These are phyloP conservation scores for Pelagophyceae sp. DNA, from an alignment of 352 stramenopile genomes.

Conservation along the genomic window DNA sequence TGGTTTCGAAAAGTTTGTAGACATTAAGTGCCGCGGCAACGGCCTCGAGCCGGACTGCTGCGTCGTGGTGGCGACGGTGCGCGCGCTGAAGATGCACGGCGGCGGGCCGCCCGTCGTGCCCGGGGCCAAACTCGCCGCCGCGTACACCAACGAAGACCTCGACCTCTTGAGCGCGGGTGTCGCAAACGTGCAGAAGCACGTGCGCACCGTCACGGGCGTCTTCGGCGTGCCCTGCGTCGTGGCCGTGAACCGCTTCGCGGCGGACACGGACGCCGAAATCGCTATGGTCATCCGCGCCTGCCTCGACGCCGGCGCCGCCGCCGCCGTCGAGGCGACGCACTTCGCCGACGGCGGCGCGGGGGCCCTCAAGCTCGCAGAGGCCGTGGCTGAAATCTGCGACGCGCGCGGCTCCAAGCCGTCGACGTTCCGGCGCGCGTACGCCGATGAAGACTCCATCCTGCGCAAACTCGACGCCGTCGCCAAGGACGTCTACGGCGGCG, in stretches of 20 bases:
- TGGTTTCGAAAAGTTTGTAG: constrained; percentile 95
- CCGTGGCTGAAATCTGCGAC: constrained; percentile 80
- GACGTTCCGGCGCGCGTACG: constrained; percentile 91
- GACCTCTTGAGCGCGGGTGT: constrained; percentile 80
- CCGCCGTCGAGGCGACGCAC: constrained; percentile 77
- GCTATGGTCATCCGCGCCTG: constrained; percentile 78
- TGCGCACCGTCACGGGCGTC: constrained; percentile 43
- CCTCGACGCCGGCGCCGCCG: constrained; percentile 80
- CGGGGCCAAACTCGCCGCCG: constrained; percentile 73
- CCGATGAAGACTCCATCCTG: constrained; percentile 72
- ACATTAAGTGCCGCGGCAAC: constrained; percentile 94
- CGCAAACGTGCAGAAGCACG: constrained; percentile 56
- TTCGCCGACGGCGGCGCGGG: constrained; percentile 86
- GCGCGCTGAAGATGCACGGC: constrained; percentile 97
- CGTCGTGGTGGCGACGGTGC: constrained; percentile 93
- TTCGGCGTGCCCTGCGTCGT: constrained; percentile 93
- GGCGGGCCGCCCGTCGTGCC: constrained; percentile 86
- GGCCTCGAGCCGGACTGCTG: constrained; percentile 88
- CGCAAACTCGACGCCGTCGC: constrained; percentile 91
- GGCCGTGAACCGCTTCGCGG: constrained; percentile 80
- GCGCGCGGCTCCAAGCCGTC: constrained; percentile 44
- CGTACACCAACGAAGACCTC: constrained; percentile 90
- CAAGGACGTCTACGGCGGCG: constrained; percentile 89
- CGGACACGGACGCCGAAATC: constrained; percentile 76
- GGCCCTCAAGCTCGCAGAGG: constrained; percentile 74